Base-by-base conservation (phyloP, 2,329 filamentous ascomycete species). In the Epicoccum sorghinum region DNA sequence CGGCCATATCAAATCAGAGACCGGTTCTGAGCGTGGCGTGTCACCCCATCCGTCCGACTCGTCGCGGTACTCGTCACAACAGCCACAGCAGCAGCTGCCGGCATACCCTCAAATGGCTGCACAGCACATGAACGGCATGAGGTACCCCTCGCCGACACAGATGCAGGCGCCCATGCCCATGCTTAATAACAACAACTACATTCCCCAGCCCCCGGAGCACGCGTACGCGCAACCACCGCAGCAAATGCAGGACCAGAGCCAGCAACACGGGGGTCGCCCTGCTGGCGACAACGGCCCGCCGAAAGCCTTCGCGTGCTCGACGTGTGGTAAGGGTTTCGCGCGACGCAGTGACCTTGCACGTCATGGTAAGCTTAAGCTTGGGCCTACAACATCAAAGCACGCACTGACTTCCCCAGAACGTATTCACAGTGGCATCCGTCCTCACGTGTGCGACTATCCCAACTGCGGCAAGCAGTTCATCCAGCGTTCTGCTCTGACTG, bases 381-480 rank as follows among this genome's bases (percentile, higher is more conserved):
- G 66, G 67, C 51, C 67, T 65, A 54, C 62, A 65, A 67, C 63
- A 62, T 64, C 64, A 61, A 57, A 44, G 39, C 52, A 57, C 45
- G 65, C 64, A 67, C 72, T 77, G 65, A 77, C 68, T 49, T 39
- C 23, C 36, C 25, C 62, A 97, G 93, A 98, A 78, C 91, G 95
- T 40, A 99, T 99, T 63, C 95, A 99, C 77, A 96, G 87, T 57
- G 93, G 93, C 40, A 83, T 93, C 53, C 84, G 93, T 55, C 95
- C 95, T 43, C 95, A 99, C 72, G 89, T 93, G 44, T 99, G 95
- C 77, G 93, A 97, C 67, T 91, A 86, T 72, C 89, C 89, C 36
- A 87, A 86, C 47, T 99, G 95, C 74, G 90, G 90, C 61, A 99
- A 98, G 77, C 90, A 93, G 71, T 99, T 99, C 73, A 99, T 99